phyloP scores from a whole-genome alignment of 176 grass and related monocot genomes.

The bread wheat (Triticum aestivum) region IWGSC_CS_RefSeq_v2.1 NC_057799.1:606313292-606313791 shows the following conservation, averaged over 20 bases:
- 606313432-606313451: background rate
- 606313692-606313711: background rate
- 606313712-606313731: background rate
- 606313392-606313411: background rate
- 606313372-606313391: background rate
- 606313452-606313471: background rate
- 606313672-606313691: background rate
- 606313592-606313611: no score
- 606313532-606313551: background rate
- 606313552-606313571: background rate
- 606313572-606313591: background rate
- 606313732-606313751: conserved; percentile 1
- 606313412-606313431: background rate
- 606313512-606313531: background rate
- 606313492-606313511: no score
- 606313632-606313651: background rate
- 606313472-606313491: background rate
- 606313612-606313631: background rate
- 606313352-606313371: background rate
- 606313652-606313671: conserved; percentile 25
- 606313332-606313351: background rate
- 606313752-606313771: background rate
- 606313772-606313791: background rate
- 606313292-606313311: no score
- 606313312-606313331: no score